A percentile compares a stretch with the other conserved stretches of the same genome.
phyloP scores from a whole-genome alignment of 1,139 yeast species.

The Sugiyamaella japonica region DNA sequence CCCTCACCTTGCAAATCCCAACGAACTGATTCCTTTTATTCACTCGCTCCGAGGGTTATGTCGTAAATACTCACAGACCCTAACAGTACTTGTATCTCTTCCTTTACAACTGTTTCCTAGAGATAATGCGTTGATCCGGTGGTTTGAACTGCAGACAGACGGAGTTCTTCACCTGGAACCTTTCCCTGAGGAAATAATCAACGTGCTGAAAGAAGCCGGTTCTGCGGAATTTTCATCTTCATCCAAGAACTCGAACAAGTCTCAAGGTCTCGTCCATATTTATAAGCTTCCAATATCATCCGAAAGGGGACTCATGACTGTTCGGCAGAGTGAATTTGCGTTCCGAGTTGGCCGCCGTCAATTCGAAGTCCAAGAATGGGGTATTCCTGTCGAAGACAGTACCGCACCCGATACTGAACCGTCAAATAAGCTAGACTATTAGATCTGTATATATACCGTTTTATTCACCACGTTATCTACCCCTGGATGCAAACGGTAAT shows the following conservation, averaged over 20 bases:
- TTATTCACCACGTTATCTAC: neutral
- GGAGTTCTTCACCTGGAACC: constrained; percentile 77
- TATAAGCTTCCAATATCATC: constrained; percentile 69
- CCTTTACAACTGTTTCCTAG: constrained; percentile 71
- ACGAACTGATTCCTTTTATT: constrained; percentile 59
- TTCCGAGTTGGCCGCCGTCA: constrained; percentile 80
- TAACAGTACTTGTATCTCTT: constrained; percentile 56
- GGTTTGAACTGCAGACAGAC: constrained; percentile 64
- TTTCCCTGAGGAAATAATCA: constrained; percentile 66
- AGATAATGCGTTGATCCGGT: constrained; percentile 48
- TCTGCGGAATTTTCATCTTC: constrained; percentile 16
- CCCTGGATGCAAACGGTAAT: neutral
- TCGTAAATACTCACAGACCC: constrained; percentile 48
- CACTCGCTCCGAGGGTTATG: constrained; percentile 60
- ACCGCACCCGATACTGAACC: constrained; percentile 1
- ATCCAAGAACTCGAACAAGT: constrained; percentile 20
- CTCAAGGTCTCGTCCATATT: constrained; percentile 80
- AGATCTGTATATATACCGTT: neutral
- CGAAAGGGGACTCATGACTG: constrained; percentile 78
- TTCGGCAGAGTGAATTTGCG: constrained; percentile 74
- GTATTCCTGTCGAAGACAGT: constrained; percentile 85
- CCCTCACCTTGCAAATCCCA: constrained; percentile 51
- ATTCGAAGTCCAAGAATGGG: constrained; percentile 89
- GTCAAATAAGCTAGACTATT: constrained; percentile 7
- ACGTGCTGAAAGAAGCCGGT: constrained; percentile 48